A percentile compares a stretch with the other conserved stretches of the same genome.
phyloP scores from a whole-genome alignment of 495 filamentous ascomycete species.

The Penicillium paxilli region DNA sequence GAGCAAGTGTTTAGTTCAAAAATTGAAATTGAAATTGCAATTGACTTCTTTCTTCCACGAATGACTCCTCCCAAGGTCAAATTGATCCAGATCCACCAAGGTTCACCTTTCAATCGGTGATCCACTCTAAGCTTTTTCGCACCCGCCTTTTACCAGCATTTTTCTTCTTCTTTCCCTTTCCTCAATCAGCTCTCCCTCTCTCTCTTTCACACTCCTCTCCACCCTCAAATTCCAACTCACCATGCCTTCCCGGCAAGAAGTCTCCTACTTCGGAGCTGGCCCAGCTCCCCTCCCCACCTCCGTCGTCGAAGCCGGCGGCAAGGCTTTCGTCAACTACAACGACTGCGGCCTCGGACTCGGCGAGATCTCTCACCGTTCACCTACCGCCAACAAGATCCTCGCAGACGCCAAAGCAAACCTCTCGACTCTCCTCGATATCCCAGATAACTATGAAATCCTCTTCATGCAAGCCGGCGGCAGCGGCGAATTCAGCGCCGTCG shows the following conservation, averaged over 20 bases:
- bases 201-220: not conserved
- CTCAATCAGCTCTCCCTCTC: not conserved
- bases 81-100: conserved; percentile 21
- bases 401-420: conserved; percentile 64
- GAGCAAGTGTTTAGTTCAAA: no score
- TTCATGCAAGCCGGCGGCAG: conserved; percentile 84
- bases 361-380: conserved; percentile 89
- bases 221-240: conserved; percentile 1
- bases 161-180: not conserved
- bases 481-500: conserved; percentile 77
- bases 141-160: conserved; percentile 8
- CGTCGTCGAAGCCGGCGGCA: conserved; percentile 71
- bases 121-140: conserved; percentile 22
- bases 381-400: conserved; percentile 69
- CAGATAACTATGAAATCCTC: conserved; percentile 72
- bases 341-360: conserved; percentile 69
- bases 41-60: not conserved
- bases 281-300: conserved; percentile 78
- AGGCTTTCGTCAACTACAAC: conserved; percentile 80
- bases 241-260: conserved; percentile 52
- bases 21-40: no score
- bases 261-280: conserved; percentile 83
- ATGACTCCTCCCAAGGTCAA: conserved; percentile 14
- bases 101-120: no score
- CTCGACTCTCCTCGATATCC: conserved; percentile 69